A percentile compares a stretch with the other conserved stretches of the same genome.
Conservation (phyloP, 805 yeast species). For the Starmerella vaccinii region DNA sequence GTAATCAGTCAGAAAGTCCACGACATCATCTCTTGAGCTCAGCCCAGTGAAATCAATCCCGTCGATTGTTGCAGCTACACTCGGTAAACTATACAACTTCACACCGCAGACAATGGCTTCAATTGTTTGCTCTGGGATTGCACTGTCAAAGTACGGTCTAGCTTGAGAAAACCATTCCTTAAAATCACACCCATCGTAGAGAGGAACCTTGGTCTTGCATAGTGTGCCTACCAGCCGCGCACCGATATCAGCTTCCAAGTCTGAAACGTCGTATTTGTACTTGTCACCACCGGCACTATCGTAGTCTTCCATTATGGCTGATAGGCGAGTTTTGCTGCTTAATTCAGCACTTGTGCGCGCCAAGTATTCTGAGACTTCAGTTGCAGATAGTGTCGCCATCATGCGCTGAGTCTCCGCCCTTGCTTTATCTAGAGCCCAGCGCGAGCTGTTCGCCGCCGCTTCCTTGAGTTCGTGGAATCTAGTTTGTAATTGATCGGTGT, state of each 20-base stretch:
- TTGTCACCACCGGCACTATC: neutral
- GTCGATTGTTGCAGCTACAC: slow-evolving; percentile 1
- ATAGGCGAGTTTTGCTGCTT: too few relatives aligned
- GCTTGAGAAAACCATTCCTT: slow-evolving; percentile 2
- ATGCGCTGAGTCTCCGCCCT: slow-evolving; percentile 8
- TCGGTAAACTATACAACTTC: slow-evolving; percentile 9
- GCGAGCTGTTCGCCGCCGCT: slow-evolving; percentile 4
- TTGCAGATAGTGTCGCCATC: neutral
- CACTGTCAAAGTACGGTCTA: neutral
- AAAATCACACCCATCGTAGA: slow-evolving; percentile 9
- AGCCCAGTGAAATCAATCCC: neutral
- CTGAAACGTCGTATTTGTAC: neutral
- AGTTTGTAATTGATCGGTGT: neutral
- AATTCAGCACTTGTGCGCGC: neutral
- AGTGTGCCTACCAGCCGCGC: neutral
- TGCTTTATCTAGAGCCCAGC: slow-evolving; percentile 3
- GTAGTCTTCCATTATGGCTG: neutral
- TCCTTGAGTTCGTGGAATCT: slow-evolving; percentile 1
- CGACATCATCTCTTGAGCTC: neutral
- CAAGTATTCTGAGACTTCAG: neutral
- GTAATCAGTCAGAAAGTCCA: neutral
- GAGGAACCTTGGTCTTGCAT: neutral
- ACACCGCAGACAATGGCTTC: neutral
- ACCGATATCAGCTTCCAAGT: neutral
- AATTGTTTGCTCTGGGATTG: neutral